A percentile compares a stretch with the other conserved stretches of the same genome.
Conservation (phyloP, 345 rosid genomes). For the Odontarrhena argentea region DNA sequence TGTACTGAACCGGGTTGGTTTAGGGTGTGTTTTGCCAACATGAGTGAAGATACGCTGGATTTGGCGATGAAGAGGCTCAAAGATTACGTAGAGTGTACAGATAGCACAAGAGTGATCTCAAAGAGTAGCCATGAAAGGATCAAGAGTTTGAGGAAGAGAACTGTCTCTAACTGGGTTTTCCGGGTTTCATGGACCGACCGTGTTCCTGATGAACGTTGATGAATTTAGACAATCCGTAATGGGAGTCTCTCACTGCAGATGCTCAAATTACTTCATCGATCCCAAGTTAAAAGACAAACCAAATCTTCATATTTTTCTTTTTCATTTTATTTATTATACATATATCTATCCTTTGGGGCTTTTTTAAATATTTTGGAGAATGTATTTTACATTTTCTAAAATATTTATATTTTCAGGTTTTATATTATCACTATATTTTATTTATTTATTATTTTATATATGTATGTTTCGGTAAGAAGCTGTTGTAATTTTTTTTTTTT, state of each 20-base stretch:
- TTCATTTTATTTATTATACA: not conserved
- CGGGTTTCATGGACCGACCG: constrained; percentile 67
- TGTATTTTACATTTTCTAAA: constrained; percentile 19
- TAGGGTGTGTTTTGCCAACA: constrained; percentile 65
- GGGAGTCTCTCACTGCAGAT: too few relatives aligned
- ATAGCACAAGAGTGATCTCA: constrained; percentile 15
- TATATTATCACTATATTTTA: not conserved
- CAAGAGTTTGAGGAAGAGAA: constrained; percentile 50
- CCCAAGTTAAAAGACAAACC: constrained; percentile 25
- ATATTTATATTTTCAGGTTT: constrained; percentile 2
- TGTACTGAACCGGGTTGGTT: constrained; percentile 77
- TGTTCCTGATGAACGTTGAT: constrained; percentile 55
- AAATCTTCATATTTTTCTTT: constrained; percentile 10
- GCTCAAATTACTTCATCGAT: constrained; percentile 6
- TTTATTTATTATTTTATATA: constrained; percentile 3
- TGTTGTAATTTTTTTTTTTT: constrained; percentile 17
- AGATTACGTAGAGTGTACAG: constrained; percentile 47
- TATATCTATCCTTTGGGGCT: not conserved
- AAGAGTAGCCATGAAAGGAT: constrained; percentile 47
- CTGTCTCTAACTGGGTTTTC: constrained; percentile 64
- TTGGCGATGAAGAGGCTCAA: constrained; percentile 57
- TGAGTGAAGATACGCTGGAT: constrained; percentile 59
- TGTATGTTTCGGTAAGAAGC: not conserved
- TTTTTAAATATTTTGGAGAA: constrained; percentile 25
- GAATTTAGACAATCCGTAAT: too few relatives aligned